Evolutionary conservation across 2,329 filamentous ascomycete species (phyloP).

Genomic region (Aspergillus felis): DNA sequence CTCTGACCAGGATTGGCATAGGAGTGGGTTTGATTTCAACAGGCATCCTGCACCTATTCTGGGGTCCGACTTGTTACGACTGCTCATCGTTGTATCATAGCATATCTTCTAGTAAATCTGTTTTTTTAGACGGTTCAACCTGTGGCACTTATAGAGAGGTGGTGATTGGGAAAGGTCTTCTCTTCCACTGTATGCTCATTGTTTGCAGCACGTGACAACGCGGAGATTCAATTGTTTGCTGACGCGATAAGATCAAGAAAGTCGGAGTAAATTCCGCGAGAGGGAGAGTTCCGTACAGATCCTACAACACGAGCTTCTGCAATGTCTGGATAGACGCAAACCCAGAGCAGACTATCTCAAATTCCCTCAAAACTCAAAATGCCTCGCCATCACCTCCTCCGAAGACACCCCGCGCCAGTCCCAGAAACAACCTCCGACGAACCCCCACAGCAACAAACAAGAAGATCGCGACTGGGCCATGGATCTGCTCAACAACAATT

Average conservation of each 20-base stretch:
- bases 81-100: conserved; percentile 7
- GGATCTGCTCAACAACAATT: conserved; percentile 21
- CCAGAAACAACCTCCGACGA: conserved; percentile 1
- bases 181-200: not conserved
- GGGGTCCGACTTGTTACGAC: not conserved
- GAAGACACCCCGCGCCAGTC: conserved; percentile 6
- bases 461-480: conserved; percentile 10
- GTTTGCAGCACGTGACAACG: not conserved
- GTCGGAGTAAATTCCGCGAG: not conserved
- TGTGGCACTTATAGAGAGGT: not conserved
- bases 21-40: not conserved
- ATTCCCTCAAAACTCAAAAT: conserved; percentile 8
- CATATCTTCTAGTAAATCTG: conserved; percentile 2
- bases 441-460: conserved; percentile 8
- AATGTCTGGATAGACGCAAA: not conserved
- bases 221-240: not conserved
- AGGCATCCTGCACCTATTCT: not conserved
- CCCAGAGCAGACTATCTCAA: not conserved
- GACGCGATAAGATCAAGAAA: not conserved
- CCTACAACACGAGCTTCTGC: not conserved
- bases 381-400: conserved; percentile 20
- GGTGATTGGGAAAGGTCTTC: not conserved
- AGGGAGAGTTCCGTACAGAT: not conserved
- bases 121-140: not conserved
- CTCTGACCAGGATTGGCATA: not conserved